Percentiles rank a stretch among this genome's conserved stretches.
These are phyloP conservation scores for Thuidium tamariscinum DNA, from an alignment of 225 moss, liverwort and hornwort genomes.

Conservation along the genomic window DNA sequence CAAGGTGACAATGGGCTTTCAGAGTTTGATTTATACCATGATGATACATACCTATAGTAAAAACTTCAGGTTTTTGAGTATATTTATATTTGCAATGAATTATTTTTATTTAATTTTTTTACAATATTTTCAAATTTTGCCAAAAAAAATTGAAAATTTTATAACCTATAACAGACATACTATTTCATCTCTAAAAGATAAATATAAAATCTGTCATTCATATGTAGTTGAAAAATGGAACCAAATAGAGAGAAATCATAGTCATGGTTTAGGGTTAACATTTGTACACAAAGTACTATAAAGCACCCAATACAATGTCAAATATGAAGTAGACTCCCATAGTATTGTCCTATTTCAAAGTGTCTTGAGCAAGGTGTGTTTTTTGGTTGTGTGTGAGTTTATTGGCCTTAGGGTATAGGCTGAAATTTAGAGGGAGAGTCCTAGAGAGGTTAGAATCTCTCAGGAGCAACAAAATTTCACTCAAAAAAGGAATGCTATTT, in stretches of 20 bases:
- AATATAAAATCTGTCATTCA: neutral
- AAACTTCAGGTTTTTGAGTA: neutral
- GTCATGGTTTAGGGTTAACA: neutral
- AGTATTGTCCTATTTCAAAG: neutral
- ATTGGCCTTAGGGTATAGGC: too few relatives aligned
- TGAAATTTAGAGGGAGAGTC: too few relatives aligned
- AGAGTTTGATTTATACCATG: neutral
- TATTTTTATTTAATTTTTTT: neutral
- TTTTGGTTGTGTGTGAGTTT: too few relatives aligned
- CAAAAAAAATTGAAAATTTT: neutral
- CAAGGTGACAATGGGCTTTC: too few relatives aligned
- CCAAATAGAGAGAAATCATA: neutral
- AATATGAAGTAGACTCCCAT: neutral
- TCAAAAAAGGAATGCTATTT: too few relatives aligned
- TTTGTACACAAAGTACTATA: neutral
- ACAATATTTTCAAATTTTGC: neutral
- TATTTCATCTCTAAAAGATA: rapidly evolving
- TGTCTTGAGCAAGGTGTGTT: too few relatives aligned
- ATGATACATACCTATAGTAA: neutral
- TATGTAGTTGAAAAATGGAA: neutral
- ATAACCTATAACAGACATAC: neutral
- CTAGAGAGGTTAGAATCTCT: too few relatives aligned
- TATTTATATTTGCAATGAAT: neutral
- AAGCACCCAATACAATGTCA: neutral
- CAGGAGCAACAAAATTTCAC: too few relatives aligned